Evolutionary conservation across 2,329 filamentous ascomycete species (phyloP), one percentile per base, ranked within the genome.

Genomic region (Curvularia hawaiiensis): DNA sequence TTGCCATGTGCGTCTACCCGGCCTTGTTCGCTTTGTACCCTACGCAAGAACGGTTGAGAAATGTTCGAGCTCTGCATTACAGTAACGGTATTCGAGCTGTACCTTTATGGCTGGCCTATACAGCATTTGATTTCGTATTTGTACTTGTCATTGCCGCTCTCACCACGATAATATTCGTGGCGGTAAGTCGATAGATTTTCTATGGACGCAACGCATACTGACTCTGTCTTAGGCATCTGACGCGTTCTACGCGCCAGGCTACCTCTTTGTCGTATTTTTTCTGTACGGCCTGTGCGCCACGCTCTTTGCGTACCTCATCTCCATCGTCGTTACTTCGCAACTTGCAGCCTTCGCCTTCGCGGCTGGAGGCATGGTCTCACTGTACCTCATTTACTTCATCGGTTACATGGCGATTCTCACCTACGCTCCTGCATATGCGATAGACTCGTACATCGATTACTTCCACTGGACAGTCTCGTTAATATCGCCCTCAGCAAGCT

Each of bases 1-100:
- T 97, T 9, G 90, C 89, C 1, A 87, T 96, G 76, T 83, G 85
- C 7, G 87, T 88, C 1, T 95, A 90, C 67, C 92, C 93, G 0
- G 91, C 89, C 14, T 93, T 97, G 80, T 96, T 97, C 67, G 86
- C 90, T 0, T 80, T 97, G 4, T 97, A 97, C 70, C 91, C 92
- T 0, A 96, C 91, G n/a, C 81, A 90, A 28, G 93, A 97, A 75
- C 84, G 92, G 26, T 80, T 92, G 11, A 82, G 87, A 49, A 90
- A 92, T 62, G 91, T 97, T 24, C 86, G 93, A 50, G 90, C 90
- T 16, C 80, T 97, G 30, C 89, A 97, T 75, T 97, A 96, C 77
- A 96, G 91, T 52, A 97, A 97, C 70, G 93, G 93, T 46, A 92
- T 97, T 28, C 84, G 90, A 12, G 88, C 90, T 0, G 80, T 90